Evolutionary conservation across 805 yeast genomes (phyloP), one percentile per base, ranked within the genome.

Genomic region (Starmerella bombi): DNA sequence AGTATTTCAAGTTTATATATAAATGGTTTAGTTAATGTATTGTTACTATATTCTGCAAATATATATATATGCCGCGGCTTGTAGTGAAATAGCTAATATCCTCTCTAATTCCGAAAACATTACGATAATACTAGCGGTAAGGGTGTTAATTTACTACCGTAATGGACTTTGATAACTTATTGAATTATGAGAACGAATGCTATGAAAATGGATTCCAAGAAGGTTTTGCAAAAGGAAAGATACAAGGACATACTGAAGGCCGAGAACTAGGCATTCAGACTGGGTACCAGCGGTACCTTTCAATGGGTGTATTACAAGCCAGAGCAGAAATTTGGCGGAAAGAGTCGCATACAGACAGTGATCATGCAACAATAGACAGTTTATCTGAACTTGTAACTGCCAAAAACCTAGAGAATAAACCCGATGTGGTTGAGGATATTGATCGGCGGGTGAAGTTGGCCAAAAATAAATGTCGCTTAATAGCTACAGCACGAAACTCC

Each of bases 151-250:
- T n/a, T n/a, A n/a, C n/a, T 23, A 23, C 12, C 12, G 18, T 5
- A 16, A 46, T 48, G 49, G 47, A 48, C 17, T 14, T 46, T 23
- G 55, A 49, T 34, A 23, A 36, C 8, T 42, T 50, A 8, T 41
- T 52, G 18, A 38, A 48, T 37, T 49, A 41, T 37, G 56, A 52
- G 41, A 27, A 38, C 21, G 45, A 51, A 22, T 50, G 56, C 57
- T 85, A 82, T 54, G 57, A 69, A 5, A 74, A 73, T 44, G 95
- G 96, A 1, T 80, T 60, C 54, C 51, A 60, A 36, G 91, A 82
- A 46, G 97, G 94, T 1, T 69, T 69, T 30, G 59, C 62, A 4
- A 78, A 71, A 37, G 80, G 84, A 0, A 61, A 74, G 1, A 58
- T 56, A 36, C 70, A 74, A 32, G 85, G 84, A 36, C 66, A 60